Base-by-base conservation (phyloP, 2,329 filamentous ascomycete species). In the Epichloe coenophiala region DNA sequence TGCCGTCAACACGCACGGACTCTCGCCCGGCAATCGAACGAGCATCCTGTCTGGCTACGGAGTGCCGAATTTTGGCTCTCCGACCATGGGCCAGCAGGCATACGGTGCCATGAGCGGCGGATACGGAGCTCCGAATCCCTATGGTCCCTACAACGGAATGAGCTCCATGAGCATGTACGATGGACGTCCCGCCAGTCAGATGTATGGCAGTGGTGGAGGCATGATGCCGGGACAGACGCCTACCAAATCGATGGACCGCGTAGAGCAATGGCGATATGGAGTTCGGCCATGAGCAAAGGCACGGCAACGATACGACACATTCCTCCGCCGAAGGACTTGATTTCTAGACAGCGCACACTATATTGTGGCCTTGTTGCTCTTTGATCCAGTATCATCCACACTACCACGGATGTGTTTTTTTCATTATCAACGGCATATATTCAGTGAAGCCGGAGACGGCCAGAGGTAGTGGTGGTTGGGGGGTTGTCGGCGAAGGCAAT, bases 231-330 rank as follows among this genome's bases (percentile, higher is more conserved):
- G 63, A 60, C 58, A 58, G 6, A 53, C 58, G 12, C 59, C 57
- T n/a, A 60, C 53, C 23, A 47, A 46, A 21, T 59, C 63, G 3
- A 55, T 63, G 54, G 68, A 68, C 45, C 62, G 65, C 37, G 68
- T 71, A 6, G 68, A 72, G 53, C 63, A 67, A 49, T 72, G 70
- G 70, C 63, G 70, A 42, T 69, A 71, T 49, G 61, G 69, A 46
- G 64, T 72, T 17, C 60, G 61, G 51, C 66, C 64, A 15, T 68
- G 51, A 61, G 21, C 2, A 8, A 13, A 7, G 40, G n/a, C 19
- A n/a, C 9, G 2, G 33, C 17, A 21, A 31, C 19, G 4, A 21
- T 15, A 19, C 8, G 41, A 11, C 12, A 11, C 19, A 7, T 13
- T 15, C 5, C 4, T 42, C 23, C 31, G 31, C 31, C 31, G 9